These are phyloP conservation scores for Friedmanniomyces simplex DNA, from an alignment of 495 filamentous ascomycete genomes.

Conservation along the genomic window DNA sequence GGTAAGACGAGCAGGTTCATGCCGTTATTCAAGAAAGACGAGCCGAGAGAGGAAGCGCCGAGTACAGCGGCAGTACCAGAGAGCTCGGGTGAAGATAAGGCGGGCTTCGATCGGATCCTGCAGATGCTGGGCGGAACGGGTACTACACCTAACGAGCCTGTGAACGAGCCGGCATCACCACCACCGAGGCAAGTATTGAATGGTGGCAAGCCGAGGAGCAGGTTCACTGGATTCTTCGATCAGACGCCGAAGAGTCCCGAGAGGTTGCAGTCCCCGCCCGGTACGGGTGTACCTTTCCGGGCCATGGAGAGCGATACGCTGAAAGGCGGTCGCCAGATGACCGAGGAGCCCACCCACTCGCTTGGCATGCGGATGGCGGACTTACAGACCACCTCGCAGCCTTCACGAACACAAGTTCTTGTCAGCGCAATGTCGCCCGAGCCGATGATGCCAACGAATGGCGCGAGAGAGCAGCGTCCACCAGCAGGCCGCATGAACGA, in stretches of 20 bases:
- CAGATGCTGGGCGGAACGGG: slow-evolving; percentile 60
- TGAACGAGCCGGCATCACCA: slow-evolving; percentile 11
- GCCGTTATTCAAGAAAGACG: slow-evolving; percentile 53
- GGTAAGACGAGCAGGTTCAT: slow-evolving; percentile 71
- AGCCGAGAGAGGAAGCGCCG: slow-evolving; percentile 44
- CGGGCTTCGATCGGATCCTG: slow-evolving; percentile 80
- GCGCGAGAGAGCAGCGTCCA: background rate
- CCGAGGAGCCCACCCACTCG: background rate
- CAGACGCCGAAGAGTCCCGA: slow-evolving; percentile 19
- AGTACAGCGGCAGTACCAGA: slow-evolving; percentile 32
- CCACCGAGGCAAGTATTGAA: background rate
- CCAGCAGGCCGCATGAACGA: slow-evolving; percentile 13
- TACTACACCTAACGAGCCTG: slow-evolving; percentile 1
- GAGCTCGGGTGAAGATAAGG: slow-evolving; percentile 63
- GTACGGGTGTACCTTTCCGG: background rate
- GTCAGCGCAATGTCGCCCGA: slow-evolving; percentile 7
- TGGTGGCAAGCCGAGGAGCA: slow-evolving; percentile 9
- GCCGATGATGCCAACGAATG: background rate
- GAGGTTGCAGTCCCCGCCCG: slow-evolving; percentile 6
- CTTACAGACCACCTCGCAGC: background rate
- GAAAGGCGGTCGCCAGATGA: background rate
- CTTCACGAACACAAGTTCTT: background rate
- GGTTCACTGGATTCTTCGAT: slow-evolving; percentile 19
- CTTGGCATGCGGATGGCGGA: background rate
- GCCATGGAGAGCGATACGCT: background rate